Percentiles rank a stretch among this genome's conserved stretches.
Conservation (phyloP, 805 yeast species). For the Debaryomyces maramus region DNA sequence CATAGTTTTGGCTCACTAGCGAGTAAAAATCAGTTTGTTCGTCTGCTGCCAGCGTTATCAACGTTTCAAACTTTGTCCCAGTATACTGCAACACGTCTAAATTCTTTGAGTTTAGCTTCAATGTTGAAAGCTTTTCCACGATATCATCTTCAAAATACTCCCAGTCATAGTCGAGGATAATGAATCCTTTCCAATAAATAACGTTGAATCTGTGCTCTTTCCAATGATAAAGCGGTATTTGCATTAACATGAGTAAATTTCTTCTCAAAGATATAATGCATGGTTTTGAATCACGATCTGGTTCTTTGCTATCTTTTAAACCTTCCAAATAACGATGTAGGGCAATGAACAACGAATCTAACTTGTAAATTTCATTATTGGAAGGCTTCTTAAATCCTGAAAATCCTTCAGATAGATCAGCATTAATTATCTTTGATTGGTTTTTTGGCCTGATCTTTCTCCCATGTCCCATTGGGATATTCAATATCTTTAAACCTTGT, state of each 20-base stretch:
- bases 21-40: constrained; percentile 13
- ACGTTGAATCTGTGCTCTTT: constrained; percentile 16
- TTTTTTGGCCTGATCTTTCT: neutral
- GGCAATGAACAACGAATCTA: constrained; percentile 15
- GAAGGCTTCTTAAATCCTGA: constrained; percentile 11
- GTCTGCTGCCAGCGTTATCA: constrained; percentile 12
- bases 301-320: constrained; percentile 4
- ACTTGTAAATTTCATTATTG: constrained; percentile 12
- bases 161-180: constrained; percentile 22
- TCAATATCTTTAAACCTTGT: constrained; percentile 8
- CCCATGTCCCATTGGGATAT: constrained; percentile 8
- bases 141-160: constrained; percentile 7
- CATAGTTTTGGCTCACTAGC: constrained; percentile 12
- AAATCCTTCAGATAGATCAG: constrained; percentile 19
- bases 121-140: neutral
- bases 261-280: constrained; percentile 19
- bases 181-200: constrained; percentile 16
- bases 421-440: constrained; percentile 14
- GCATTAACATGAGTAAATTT: constrained; percentile 17
- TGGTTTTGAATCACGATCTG: constrained; percentile 1
- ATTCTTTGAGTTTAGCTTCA: neutral
- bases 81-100: constrained; percentile 15
- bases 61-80: constrained; percentile 24
- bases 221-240: constrained; percentile 17
- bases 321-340: constrained; percentile 9